Evolutionary conservation across 1,284 basidiomycete species (phyloP), one percentile per base, ranked within the genome.

Genomic region (Ustilago bromivora): DNA sequence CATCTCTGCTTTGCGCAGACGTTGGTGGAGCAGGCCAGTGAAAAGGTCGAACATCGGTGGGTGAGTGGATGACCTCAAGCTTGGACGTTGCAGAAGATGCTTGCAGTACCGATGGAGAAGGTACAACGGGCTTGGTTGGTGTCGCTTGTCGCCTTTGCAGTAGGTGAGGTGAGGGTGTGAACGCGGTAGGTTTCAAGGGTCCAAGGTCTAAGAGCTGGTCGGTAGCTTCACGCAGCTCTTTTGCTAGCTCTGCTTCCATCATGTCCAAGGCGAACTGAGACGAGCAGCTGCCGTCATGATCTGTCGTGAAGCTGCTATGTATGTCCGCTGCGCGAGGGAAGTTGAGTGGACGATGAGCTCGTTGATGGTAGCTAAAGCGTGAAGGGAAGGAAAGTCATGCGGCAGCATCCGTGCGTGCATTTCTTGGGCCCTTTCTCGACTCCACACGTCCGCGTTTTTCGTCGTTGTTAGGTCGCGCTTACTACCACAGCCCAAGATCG

Each of bases 171-270:
- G 61, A 65, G 43, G 66, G 10, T 9, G 60, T 36, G 15, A 59
- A 63, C 2, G 61, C 51, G 31, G 55, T 52, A 12, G 61, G 40
- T 13, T 56, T 62, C 31, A 41, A n/a, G 15, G 61, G 56, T 34
- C 41, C 55, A 56, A 77, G 61, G 52, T 78, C 78, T 2, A 80
- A 58, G 28, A 80, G 71, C 35, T 80, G 68, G 35, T 69, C 52
- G 19, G 78, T 72, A 9, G 78, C 78, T 66, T 75, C 64, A n/a
- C 65, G 71, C 3, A 80, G 61, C 51, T 80, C 78, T 28, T 66
- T 62, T 19, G 75, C 66, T n/a, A 80, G 58, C 49, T 78, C 58
- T 10, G 49, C 61, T 8, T 78, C 76, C 76, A 74, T 78, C 28
- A 43, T 57, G 60, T 40, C 17, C 41, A 36, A 5, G 15, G 7